Conservation (phyloP, 768 basidiomycete species). For the Kwoniella botswanensis region DNA sequence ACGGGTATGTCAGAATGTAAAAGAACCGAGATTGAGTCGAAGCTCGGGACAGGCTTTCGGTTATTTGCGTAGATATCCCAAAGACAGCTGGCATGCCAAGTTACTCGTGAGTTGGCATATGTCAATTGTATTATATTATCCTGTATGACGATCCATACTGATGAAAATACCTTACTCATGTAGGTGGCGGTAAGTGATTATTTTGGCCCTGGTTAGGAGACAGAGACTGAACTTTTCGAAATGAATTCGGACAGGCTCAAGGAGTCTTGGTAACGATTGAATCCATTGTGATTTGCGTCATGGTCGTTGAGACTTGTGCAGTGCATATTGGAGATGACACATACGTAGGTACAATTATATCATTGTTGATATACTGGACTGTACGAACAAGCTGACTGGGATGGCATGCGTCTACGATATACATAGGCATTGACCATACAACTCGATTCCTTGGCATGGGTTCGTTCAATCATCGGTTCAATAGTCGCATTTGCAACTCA, state of each 20-base stretch:
- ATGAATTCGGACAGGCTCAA: neutral
- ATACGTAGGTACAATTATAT: neutral
- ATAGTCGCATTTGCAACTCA: neutral
- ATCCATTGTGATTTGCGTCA: neutral
- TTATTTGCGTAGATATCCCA: neutral
- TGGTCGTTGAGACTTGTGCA: neutral
- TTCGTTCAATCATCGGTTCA: neutral
- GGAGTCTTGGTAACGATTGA: neutral
- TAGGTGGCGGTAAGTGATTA: neutral
- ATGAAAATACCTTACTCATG: too few relatives aligned
- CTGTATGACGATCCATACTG: too few relatives aligned
- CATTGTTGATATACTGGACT: neutral
- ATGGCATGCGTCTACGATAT: neutral
- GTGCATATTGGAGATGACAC: neutral
- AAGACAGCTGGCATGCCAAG: neutral
- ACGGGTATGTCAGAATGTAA: neutral
- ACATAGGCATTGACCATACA: neutral
- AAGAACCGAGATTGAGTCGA: neutral
- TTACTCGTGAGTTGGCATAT: neutral
- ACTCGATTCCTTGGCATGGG: neutral
- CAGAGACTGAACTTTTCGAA: neutral
- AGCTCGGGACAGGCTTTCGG: neutral
- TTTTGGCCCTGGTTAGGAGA: neutral
- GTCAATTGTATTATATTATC: neutral
- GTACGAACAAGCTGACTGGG: too few relatives aligned